These are phyloP conservation scores for Globisporangium ultimum DNA, from an alignment of 352 stramenopile genomes.

Conservation along the genomic window DNA sequence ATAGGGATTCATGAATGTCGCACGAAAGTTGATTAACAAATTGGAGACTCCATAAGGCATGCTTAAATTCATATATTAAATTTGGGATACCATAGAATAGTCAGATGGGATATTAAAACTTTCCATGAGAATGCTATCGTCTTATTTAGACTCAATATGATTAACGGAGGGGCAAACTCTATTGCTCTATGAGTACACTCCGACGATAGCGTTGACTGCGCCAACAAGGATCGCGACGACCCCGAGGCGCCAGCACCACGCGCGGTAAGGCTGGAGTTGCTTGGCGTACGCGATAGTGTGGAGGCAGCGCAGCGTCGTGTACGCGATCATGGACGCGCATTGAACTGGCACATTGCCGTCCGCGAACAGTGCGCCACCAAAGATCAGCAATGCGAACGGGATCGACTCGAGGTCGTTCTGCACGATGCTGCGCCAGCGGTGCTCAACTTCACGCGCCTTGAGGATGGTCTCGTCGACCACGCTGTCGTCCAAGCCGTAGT, in stretches of 20 bases:
- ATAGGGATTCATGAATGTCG: too few species aligned
- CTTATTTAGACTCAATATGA: too few species aligned
- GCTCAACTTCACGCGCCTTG: slow-evolving; percentile 22
- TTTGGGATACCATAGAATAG: too few species aligned
- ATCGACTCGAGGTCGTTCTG: slow-evolving; percentile 48
- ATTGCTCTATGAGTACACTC: not conserved
- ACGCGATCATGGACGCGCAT: slow-evolving; percentile 21
- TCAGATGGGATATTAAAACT: too few species aligned
- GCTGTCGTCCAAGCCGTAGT: slow-evolving; percentile 15
- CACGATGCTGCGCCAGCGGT: slow-evolving; percentile 41
- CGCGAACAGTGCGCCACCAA: slow-evolving; percentile 28
- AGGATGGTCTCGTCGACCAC: slow-evolving; percentile 20
- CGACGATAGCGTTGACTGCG: slow-evolving; percentile 26
- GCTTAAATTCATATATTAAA: too few species aligned
- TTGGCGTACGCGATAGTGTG: slow-evolving; percentile 48
- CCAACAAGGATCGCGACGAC: slow-evolving; percentile 25
- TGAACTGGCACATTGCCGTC: slow-evolving; percentile 25
- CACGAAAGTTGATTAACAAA: too few species aligned
- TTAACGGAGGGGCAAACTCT: too few species aligned
- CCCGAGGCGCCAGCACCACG: slow-evolving; percentile 30
- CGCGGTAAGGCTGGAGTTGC: slow-evolving; percentile 37
- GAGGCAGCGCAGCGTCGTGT: slow-evolving; percentile 34
- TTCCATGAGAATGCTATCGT: too few species aligned
- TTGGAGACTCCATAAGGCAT: too few species aligned
- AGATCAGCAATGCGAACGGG: slow-evolving; percentile 33